Conservation (phyloP, 768 basidiomycete species). For the Trichaptum fuscoviolaceum region DNA sequence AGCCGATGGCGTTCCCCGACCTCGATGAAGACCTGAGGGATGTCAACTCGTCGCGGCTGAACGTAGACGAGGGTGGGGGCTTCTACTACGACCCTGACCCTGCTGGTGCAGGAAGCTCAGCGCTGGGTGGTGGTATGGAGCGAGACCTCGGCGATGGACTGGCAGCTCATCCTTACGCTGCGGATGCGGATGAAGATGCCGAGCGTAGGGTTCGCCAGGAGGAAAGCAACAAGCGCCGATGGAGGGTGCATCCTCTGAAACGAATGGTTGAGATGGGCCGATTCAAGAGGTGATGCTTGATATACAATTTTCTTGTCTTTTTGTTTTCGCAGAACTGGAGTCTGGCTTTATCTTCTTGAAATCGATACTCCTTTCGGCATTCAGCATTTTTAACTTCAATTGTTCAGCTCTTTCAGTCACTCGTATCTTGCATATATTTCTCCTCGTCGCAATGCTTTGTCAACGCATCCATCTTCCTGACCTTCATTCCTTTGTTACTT, state of each 20-base stretch:
- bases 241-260: conserved; percentile 5
- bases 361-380: background rate
- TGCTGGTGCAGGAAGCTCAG: background rate
- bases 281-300: background rate
- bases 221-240: background rate
- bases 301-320: background rate
- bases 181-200: background rate
- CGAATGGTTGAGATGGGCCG: conserved; percentile 4
- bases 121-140: background rate
- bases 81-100: background rate
- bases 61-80: background rate
- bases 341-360: background rate
- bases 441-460: background rate
- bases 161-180: background rate
- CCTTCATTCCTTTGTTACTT: background rate
- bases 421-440: background rate
- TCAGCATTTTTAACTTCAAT: background rate
- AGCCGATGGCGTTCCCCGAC: conserved; percentile 3
- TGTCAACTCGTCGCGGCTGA: background rate
- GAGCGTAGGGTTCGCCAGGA: background rate
- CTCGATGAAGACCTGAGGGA: conserved; percentile 1
- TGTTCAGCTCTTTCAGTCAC: background rate
- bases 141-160: background rate
- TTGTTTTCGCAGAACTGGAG: background rate
- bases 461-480: background rate